Conservation (phyloP, 2,329 filamentous ascomycete species). For the Trichoderma sp. region DNA sequence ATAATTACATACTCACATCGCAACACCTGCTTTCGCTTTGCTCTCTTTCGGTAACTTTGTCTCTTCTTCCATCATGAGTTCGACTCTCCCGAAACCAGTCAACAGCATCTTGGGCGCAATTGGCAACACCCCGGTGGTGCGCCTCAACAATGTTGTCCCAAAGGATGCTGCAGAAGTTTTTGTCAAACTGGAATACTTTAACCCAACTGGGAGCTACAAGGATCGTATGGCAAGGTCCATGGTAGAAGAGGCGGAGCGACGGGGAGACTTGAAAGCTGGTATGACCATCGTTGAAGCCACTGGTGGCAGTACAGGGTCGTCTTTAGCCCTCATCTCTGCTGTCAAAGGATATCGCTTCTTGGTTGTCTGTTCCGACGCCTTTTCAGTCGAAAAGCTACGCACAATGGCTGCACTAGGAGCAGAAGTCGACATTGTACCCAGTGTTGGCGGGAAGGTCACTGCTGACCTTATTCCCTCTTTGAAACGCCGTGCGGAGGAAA, state of each 20-base stretch:
- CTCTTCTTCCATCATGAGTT: not conserved
- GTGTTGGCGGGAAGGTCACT: conserved; percentile 16
- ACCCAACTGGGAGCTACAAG: not conserved
- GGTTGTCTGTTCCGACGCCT: not conserved
- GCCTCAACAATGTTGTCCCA: not conserved
- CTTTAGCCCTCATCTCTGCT: not conserved
- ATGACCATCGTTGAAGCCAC: conserved; percentile 7
- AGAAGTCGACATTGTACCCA: conserved; percentile 15
- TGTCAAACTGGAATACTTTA: not conserved
- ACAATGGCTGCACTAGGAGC: conserved; percentile 21
- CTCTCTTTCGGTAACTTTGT: not conserved
- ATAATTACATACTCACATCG: not conserved
- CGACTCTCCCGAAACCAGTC: not conserved
- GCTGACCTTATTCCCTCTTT: conserved; percentile 14
- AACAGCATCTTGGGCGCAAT: not conserved
- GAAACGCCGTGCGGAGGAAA: not conserved
- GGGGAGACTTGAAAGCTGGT: not conserved
- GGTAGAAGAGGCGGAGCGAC: conserved; percentile 2
- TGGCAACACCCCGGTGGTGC: not conserved
- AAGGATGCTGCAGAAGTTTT: not conserved
- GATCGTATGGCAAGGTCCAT: not conserved
- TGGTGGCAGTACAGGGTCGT: not conserved
- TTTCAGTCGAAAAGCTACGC: conserved; percentile 20
- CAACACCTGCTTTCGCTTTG: not conserved
- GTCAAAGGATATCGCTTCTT: not conserved